phyloP scores from a whole-genome alignment of 2,329 filamentous ascomycete species.

The Gaeumannomyces tritici region DNA sequence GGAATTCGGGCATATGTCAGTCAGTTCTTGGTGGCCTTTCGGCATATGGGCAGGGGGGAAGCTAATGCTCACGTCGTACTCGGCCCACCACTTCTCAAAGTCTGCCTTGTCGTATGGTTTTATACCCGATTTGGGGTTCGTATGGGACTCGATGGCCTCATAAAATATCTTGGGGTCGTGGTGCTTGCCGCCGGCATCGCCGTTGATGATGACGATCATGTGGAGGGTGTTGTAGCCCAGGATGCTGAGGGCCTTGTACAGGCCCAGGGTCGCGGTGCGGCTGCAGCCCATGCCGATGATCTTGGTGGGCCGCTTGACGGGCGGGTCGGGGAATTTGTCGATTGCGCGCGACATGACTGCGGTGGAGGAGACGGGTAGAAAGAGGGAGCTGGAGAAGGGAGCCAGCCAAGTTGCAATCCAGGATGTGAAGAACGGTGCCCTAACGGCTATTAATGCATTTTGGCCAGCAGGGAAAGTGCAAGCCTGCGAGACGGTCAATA shows the following conservation, averaged over 20 bases:
- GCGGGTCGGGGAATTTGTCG: background rate
- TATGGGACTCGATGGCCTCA: constrained; percentile 10
- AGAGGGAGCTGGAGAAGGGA: no score
- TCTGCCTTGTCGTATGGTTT: constrained; percentile 15
- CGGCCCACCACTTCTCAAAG: constrained; percentile 17
- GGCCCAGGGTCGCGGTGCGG: constrained; percentile 14
- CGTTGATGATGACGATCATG: constrained; percentile 11
- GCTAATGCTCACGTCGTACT: constrained; percentile 12
- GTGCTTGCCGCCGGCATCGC: background rate
- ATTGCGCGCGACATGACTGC: background rate
- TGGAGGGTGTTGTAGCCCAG: constrained; percentile 15
- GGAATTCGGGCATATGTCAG: no score
- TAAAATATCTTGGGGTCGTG: constrained; percentile 10
- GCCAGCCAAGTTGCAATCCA: no score
- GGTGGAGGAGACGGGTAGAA: no score
- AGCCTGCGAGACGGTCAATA: no score
- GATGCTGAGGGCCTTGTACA: constrained; percentile 14
- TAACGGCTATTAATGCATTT: no score
- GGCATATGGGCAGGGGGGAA: no score
- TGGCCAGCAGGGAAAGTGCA: no score
- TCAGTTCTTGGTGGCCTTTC: no score
- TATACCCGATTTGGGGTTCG: constrained; percentile 7
- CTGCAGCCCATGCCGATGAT: background rate
- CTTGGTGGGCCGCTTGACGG: background rate
- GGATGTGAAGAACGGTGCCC: no score